Percentiles rank a stretch among this genome's conserved stretches.
Conservation (phyloP, 768 basidiomycete species). For the Kwoniella heveanensis region DNA sequence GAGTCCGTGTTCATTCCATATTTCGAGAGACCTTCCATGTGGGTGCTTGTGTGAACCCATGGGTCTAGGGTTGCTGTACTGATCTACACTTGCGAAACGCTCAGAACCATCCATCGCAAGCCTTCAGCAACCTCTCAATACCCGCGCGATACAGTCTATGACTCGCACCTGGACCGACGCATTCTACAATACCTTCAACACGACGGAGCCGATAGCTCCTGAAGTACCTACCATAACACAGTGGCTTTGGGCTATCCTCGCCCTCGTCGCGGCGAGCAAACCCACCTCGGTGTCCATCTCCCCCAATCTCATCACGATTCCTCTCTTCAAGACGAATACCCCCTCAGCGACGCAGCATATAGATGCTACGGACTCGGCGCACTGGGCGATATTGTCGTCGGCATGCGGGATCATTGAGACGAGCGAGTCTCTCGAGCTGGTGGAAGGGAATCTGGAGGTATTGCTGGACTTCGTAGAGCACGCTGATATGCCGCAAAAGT, state of each 20-base stretch:
- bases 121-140: constrained; percentile 4
- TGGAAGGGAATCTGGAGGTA: not conserved
- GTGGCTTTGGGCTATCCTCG: constrained; percentile 20
- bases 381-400: not conserved
- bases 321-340: too few species aligned
- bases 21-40: too few species aligned
- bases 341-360: not conserved
- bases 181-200: not conserved
- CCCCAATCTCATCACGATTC: too few species aligned
- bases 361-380: not conserved
- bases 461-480: constrained; percentile 21
- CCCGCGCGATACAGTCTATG: not conserved
- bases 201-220: not conserved
- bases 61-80: too few species aligned
- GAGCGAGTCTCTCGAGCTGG: not conserved
- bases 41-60: too few species aligned
- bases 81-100: too few species aligned
- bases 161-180: not conserved
- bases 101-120: not conserved
- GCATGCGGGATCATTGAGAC: not conserved
- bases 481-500: not conserved
- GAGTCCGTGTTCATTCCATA: not conserved
- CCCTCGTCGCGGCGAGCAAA: not conserved
- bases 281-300: too few species aligned
- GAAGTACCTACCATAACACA: constrained; percentile 4